Base-by-base conservation (phyloP, 73 alveolate genomes). In the Paramecium bursaria region DNA sequence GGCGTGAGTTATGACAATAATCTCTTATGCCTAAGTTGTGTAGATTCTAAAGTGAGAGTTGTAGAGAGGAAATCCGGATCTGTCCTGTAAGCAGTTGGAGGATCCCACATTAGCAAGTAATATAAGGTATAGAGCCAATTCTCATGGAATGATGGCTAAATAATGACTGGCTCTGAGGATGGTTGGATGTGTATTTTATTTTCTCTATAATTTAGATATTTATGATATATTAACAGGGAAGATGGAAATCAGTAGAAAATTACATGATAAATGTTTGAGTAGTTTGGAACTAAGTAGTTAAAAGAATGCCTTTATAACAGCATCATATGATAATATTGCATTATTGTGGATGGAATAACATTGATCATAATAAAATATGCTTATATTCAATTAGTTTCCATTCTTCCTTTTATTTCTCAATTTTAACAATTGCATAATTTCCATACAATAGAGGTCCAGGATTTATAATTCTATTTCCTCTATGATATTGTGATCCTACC, bases 181-280 rank as follows among this genome's bases (percentile, higher is more conserved):
- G 80, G 80, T 21, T 35, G 42, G 42, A 15, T 61, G 11, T 33
- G 80, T 61, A 61, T 11, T 2, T 35, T 61, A 33, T 61, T n/a
- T 35, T 15, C 17, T n/a, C 2, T 10, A 2, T 9, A 31, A 14
- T 22, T 3, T 33, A 61, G 80, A 35, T 35, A 61, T 61, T 7
- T 61, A 61, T 61, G 80, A 61, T 61, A 61, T 61, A 9, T 46
- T 61, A 0, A 61, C 80, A 31, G 80, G 80, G 4, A 61, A 61
- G 42, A 35, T 52, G 11, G 7, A 14, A 14, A 9, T 61, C 5
- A 61, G n/a, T 9, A 61, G 80, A 61, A 61, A 61, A 61, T 46
- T 61, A 6, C 80, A 61, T 61, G 80, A 61, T 17, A 61, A 61
- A 61, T 61, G 80, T 39, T 29, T 61, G 5, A 61, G 80, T 33